Evolutionary conservation across 2,329 filamentous ascomycete species (phyloP), one percentile per base, ranked within the genome.

Genomic region (Claviceps paspali): DNA sequence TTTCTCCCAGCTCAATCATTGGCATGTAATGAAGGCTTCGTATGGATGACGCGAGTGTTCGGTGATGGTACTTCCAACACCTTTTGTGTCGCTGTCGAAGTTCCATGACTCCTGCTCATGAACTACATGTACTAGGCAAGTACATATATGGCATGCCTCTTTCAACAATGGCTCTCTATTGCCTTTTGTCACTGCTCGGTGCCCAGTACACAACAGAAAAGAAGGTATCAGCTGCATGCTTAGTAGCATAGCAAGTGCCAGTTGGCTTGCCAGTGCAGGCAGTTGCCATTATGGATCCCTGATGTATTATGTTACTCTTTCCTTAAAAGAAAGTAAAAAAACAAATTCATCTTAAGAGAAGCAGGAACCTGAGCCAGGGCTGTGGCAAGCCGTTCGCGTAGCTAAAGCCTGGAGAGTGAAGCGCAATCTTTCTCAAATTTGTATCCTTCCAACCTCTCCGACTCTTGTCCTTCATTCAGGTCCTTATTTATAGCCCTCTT

Each of bases 381-480:
- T 26, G 17, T 39, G 15, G 30, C 26, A 18, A 34, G 23, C 19
- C 23, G 11, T 38, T 36, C 28, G 27, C 22, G 24, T 28, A 28
- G n/a, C 33, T 34, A 22, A 22, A 26, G 19, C 6, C 11, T 27
- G 24, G 29, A 6, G 22, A 15, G 4, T 26, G 22, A 29, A 35
- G 24, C 24, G 35, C 30, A 17, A 26, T 23, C 26, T 33, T 35
- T 28, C 14, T 27, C 21, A 31, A 36, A 27, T 23, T 27, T 35
- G 34, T 41, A 43, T 41, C 19, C 15, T 38, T 39, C 37, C 36
- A 33, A 34, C 26, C 33, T 29, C 28, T 26, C 33, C 33, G 31
- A 35, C 33, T 31, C 27, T 23, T 35, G 39, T 39, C 36, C 23
- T 32, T 39, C 41, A 32, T 39, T 41, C 23, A 31, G 41, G 28